Conservation (phyloP, 148 eudicot species). For the Vaccinium corymbosum region DNA sequence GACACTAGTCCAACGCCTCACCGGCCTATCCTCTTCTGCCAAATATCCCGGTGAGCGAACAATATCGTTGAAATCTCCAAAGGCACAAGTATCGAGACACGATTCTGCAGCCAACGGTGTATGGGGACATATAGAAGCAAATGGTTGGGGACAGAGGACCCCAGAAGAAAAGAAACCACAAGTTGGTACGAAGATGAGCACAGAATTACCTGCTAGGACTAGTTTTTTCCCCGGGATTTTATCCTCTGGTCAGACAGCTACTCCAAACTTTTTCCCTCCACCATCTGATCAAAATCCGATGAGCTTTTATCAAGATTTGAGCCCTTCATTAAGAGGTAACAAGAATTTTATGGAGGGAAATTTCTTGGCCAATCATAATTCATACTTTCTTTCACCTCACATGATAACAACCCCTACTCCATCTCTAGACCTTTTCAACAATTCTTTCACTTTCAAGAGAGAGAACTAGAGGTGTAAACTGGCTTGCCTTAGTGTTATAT, state of each 20-base stretch:
- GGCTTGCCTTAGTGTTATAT: not conserved
- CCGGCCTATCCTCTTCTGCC: conserved; percentile 41
- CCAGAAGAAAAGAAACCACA: conserved; percentile 26
- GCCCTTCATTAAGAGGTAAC: conserved; percentile 33
- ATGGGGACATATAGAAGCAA: not conserved
- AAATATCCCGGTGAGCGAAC: not conserved
- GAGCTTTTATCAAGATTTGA: conserved; percentile 44
- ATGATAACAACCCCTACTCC: conserved; percentile 51
- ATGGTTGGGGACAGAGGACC: not conserved
- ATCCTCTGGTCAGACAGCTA: conserved; percentile 69
- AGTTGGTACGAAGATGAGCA: conserved; percentile 17
- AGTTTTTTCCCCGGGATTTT: conserved; percentile 53
- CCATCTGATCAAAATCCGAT: conserved; percentile 39
- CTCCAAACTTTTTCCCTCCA: conserved; percentile 63
- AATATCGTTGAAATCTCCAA: too few relatives aligned
- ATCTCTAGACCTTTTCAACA: conserved; percentile 61
- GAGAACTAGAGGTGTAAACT: conserved; percentile 1
- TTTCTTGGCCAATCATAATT: conserved; percentile 47
- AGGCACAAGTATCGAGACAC: conserved; percentile 29
- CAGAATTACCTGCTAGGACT: conserved; percentile 24
- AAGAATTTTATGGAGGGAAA: conserved; percentile 32
- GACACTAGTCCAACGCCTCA: conserved; percentile 79
- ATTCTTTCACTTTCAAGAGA: conserved; percentile 30
- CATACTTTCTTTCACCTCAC: conserved; percentile 55
- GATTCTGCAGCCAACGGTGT: conserved; percentile 36